phyloP scores from a whole-genome alignment of 1,284 basidiomycete genomes.

The Singerocomus inundabilis region DNA sequence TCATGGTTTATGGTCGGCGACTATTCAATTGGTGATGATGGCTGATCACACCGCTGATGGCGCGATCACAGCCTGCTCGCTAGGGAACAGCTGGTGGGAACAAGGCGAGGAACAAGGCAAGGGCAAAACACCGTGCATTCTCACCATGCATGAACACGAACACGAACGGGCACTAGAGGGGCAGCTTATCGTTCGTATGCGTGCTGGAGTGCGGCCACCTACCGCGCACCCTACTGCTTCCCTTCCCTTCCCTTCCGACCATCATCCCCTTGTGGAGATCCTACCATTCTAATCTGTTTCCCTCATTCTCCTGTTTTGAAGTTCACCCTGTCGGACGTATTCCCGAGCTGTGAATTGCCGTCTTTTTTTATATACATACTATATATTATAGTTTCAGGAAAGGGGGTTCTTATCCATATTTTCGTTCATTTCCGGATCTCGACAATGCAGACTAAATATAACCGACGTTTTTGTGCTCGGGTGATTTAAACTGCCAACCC shows the following conservation, averaged over 20 bases:
- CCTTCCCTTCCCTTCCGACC: too few relatives aligned
- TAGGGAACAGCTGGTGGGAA: constrained; percentile 10
- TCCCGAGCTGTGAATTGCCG: constrained; percentile 6
- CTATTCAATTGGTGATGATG: constrained; percentile 5
- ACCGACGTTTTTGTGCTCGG: constrained; percentile 2
- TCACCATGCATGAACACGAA: constrained; percentile 15
- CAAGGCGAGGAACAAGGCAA: background rate
- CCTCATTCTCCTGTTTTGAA: background rate
- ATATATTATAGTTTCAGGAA: constrained; percentile 1
- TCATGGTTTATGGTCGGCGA: constrained; percentile 41
- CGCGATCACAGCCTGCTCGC: constrained; percentile 4
- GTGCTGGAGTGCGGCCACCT: constrained; percentile 11
- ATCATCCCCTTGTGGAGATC: constrained; percentile 5
- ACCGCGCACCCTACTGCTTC: background rate
- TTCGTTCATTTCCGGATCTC: constrained; percentile 27
- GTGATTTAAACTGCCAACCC: constrained; percentile 12
- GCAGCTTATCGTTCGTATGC: constrained; percentile 13
- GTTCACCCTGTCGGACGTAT: constrained; percentile 7
- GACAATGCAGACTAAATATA: constrained; percentile 2
- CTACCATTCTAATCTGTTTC: constrained; percentile 13
- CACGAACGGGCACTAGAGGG: constrained; percentile 5
- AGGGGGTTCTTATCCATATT: constrained; percentile 7
- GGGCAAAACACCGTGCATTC: constrained; percentile 28
- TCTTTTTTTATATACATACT: background rate
- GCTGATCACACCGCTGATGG: constrained; percentile 4